Base-by-base conservation (phyloP, 129 eudicot species). In the Calendula officinalis region DNA sequence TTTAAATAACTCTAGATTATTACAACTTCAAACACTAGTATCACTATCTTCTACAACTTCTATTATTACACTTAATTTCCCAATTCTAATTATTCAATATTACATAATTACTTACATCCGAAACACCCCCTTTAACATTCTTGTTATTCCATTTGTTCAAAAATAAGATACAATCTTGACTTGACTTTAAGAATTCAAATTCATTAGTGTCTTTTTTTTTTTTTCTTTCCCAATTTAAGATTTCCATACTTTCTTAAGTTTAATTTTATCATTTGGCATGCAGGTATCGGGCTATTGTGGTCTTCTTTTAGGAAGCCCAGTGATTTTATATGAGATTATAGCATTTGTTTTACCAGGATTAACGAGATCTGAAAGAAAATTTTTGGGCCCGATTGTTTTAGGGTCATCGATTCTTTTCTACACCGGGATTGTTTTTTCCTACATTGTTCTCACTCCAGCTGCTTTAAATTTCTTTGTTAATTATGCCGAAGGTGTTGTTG, bases 221-320 rank as follows among this genome's bases (percentile, higher is more conserved):
- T n/a, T n/a, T n/a, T n/a, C n/a, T n/a, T n/a, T n/a, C n/a, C 48
- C 30, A 44, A 32, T 52, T 39, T 7, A 11, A 12, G 30, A 39
- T 16, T 1, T 11, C 11, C 16, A 5, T 1, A 5, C 4, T 2
- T 9, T 12, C 17, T 17, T 55, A 14, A 54, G 67, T 55, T 54
- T 43, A 57, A 27, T 43, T 61, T 6, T 8, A 2, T 49, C 8
- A 41, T 62, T 14, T 4, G 17, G 54, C 37, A 27, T 67, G 77
- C 89, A 92, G 98, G 98, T 92, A 70, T 92, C 98, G 8, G 98
- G 98, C 60, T 92, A 92, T 69, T 85, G 96, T 81, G 98, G 98
- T 36, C 91, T 92, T 70, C 89, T 92, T 47, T 12, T 92, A 50
- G 98, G 96, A 63, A 85, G 96, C 78, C 98, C 99, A 1, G 81